Conservation (phyloP, 495 filamentous ascomycete species). For the Pseudomonodictys pantanalensis region DNA sequence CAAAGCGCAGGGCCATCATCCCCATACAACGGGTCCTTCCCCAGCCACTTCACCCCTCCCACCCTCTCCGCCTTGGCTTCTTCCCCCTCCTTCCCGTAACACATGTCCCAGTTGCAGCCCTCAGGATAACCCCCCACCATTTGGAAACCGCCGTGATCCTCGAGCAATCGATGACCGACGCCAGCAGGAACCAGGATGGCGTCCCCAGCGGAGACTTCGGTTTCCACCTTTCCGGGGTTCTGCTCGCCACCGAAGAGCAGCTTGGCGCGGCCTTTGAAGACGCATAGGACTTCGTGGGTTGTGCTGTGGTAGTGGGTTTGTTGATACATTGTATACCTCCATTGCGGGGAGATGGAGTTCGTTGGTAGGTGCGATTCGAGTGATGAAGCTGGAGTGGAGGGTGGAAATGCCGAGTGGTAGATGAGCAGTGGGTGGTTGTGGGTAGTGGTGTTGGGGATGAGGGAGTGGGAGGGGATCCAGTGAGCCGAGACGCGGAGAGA, state of each 20-base stretch:
- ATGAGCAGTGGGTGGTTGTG: slow-evolving; percentile 62
- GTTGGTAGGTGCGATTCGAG: slow-evolving; percentile 54
- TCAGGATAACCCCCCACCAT: slow-evolving; percentile 67
- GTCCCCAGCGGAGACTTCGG: slow-evolving; percentile 57
- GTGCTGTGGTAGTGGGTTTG: slow-evolving; percentile 65
- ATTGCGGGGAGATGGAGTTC: slow-evolving; percentile 58
- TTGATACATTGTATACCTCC: slow-evolving; percentile 66
- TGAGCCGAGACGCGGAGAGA: slow-evolving; percentile 54
- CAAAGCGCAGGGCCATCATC: slow-evolving; percentile 50
- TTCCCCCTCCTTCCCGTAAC: slow-evolving; percentile 59
- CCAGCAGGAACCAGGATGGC: slow-evolving; percentile 66
- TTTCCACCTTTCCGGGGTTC: slow-evolving; percentile 57
- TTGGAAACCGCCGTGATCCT: slow-evolving; percentile 55
- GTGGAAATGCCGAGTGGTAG: slow-evolving; percentile 49
- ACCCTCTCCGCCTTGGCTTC: slow-evolving; percentile 53
- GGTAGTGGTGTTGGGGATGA: slow-evolving; percentile 65
- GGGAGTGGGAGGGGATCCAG: slow-evolving; percentile 56
- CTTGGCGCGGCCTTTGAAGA: slow-evolving; percentile 55
- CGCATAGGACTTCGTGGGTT: slow-evolving; percentile 63
- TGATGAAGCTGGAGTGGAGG: slow-evolving; percentile 39
- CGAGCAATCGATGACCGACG: slow-evolving; percentile 60
- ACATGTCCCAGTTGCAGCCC: slow-evolving; percentile 64
- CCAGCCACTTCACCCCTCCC: slow-evolving; percentile 53
- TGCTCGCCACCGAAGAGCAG: slow-evolving; percentile 67
- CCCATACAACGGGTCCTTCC: slow-evolving; percentile 60